phyloP scores from a whole-genome alignment of 495 filamentous ascomycete genomes.

The Neohortaea acidophila region DNA sequence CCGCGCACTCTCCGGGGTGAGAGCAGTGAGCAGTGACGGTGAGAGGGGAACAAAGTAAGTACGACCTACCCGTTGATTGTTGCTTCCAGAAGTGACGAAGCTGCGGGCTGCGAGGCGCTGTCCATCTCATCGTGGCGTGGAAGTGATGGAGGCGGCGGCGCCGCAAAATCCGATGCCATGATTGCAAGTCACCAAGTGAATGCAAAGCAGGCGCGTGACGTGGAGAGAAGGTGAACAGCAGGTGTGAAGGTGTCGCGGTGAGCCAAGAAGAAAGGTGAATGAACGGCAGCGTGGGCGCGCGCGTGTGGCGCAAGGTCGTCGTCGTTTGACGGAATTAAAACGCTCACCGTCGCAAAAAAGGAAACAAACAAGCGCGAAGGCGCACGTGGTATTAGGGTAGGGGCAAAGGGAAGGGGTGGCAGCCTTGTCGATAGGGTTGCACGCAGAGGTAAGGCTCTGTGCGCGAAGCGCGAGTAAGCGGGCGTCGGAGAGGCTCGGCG shows the following conservation, averaged over 20 bases:
- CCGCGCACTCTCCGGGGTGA: no score
- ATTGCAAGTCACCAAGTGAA: no score
- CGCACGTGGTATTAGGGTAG: background rate
- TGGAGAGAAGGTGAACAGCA: no score
- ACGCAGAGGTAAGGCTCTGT: conserved; percentile 1
- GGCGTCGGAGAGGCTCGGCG: conserved; percentile 3
- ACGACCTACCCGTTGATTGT: conserved; percentile 2
- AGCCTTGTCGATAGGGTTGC: background rate
- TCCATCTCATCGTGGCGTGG: background rate
- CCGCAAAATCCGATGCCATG: background rate
- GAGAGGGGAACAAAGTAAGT: background rate
- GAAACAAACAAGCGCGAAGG: background rate
- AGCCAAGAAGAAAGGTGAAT: no score
- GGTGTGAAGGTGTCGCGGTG: no score
- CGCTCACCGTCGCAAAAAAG: no score
- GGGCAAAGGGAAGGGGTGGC: no score
- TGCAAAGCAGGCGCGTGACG: no score
- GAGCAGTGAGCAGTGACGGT: no score
- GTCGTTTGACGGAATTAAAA: no score
- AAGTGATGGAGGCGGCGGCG: background rate
- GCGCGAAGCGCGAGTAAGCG: background rate
- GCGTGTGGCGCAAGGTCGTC: no score
- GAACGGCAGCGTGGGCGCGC: no score
- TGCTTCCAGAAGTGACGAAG: background rate
- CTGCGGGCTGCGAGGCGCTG: background rate